Base-by-base conservation (phyloP, 2,329 filamentous ascomycete genomes). In the Cytospora piceicola region DNA sequence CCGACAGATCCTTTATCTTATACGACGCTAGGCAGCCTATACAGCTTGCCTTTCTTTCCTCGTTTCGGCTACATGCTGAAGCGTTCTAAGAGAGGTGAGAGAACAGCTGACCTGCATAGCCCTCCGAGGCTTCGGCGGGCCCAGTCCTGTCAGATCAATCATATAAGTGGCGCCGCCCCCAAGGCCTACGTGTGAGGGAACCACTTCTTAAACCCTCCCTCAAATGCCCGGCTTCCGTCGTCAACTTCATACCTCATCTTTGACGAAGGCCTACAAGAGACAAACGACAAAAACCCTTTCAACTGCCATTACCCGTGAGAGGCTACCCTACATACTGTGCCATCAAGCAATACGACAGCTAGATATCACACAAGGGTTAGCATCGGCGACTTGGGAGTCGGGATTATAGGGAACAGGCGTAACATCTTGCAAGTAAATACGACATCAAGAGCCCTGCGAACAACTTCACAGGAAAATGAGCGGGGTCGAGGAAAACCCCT, bases 401-500 rank as follows among this genome's bases (percentile, higher is more conserved):
- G 12, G 14, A 14, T 14, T 22, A 6, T 22, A 22, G n/a, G 8
- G 46, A 14, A 49, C 11, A 49, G n/a, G 9, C n/a, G 2, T 49
- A 24, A 24, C 12, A 49, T 49, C n/a, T 24, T 12, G 42, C 24
- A 49, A 32, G 9, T 27, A 20, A 34, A 61, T 34, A 27, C 9
- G 17, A 30, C n/a, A 12, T 46, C 36, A 62, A 20, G 4, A 20
- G 22, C n/a, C n/a, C 22, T 22, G 54, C 14, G 11, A 42, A 62
- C n/a, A 42, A 4, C n/a, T 36, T n/a, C 14, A 4, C 7, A 24
- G 22, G 22, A 54, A 46, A 62, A 34, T 49, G 68, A 11, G 66
- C 67, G 11, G 60, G 63, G 27, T 67, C 42, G 65, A 69, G 68
- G 30, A 22, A 20, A 30, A 32, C 22, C 24, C 8, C 17, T n/a